Percentiles rank a stretch among this genome's conserved stretches.
phyloP scores from a whole-genome alignment of 192 early-diverging fungal genomes.

The Lunasporangiospora selenospora region DNA sequence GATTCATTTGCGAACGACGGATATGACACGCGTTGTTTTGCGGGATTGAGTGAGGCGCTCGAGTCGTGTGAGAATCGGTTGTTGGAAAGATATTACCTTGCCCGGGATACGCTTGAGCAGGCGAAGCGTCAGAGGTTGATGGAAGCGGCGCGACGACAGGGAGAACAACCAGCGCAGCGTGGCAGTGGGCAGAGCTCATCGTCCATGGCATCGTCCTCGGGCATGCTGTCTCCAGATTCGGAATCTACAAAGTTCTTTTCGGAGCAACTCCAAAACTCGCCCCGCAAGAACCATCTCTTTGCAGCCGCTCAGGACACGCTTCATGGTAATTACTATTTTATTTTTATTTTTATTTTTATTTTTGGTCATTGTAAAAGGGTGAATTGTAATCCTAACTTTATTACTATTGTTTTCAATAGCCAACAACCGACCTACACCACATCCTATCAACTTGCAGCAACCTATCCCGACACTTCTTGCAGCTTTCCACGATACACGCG shows the following conservation, averaged over 20 bases:
- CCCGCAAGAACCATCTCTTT: constrained; percentile 41
- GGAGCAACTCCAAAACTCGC: constrained; percentile 36
- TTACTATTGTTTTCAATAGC: constrained; percentile 7
- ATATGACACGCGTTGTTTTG: constrained; percentile 76
- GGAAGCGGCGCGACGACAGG: constrained; percentile 31
- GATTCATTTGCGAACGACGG: constrained; percentile 26
- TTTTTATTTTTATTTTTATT: background rate
- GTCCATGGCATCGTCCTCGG: no score
- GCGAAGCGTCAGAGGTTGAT: constrained; percentile 35
- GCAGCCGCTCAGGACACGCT: constrained; percentile 38
- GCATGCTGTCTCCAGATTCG: constrained; percentile 31
- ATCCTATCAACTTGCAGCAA: constrained; percentile 52
- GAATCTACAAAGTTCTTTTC: constrained; percentile 37
- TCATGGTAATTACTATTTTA: constrained; percentile 12
- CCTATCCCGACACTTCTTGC: constrained; percentile 64
- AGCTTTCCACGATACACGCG: constrained; percentile 69
- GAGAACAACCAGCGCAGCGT: no score
- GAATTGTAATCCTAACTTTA: background rate
- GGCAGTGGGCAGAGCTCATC: no score
- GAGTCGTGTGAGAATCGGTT: constrained; percentile 96
- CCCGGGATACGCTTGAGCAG: constrained; percentile 48
- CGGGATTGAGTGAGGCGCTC: constrained; percentile 84
- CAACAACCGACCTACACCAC: constrained; percentile 12
- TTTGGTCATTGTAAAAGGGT: background rate
- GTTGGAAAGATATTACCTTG: constrained; percentile 76